phyloP scores from a whole-genome alignment of 495 filamentous ascomycete species.

The Penicillium argentinense region DNA sequence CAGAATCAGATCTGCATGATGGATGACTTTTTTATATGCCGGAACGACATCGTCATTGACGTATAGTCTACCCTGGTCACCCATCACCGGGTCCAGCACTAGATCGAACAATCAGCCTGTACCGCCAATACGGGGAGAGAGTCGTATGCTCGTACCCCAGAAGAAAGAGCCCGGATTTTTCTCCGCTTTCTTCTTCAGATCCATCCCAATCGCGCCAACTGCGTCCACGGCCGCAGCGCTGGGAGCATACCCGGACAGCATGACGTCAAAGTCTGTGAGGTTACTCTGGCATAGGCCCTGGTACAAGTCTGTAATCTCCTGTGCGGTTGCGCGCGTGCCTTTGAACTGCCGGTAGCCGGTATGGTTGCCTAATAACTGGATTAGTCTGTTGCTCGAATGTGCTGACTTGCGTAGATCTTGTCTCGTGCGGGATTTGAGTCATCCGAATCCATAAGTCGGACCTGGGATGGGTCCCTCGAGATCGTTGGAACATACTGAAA shows the following conservation, averaged over 20 bases:
- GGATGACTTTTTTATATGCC: conserved; percentile 77
- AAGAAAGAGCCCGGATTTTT: conserved; percentile 78
- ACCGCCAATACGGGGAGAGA: no score
- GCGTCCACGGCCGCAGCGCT: conserved; percentile 79
- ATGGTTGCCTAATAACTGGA: conserved; percentile 76
- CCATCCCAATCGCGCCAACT: conserved; percentile 77
- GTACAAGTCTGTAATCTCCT: conserved; percentile 83
- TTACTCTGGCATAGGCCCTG: conserved; percentile 78
- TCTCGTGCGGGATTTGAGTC: not conserved
- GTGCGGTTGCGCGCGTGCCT: conserved; percentile 74
- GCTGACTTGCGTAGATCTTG: no score
- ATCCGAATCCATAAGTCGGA: not conserved
- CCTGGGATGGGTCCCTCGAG: not conserved
- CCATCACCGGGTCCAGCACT: conserved; percentile 98
- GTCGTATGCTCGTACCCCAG: conserved; percentile 82
- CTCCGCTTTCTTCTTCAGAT: conserved; percentile 66
- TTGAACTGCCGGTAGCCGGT: conserved; percentile 85
- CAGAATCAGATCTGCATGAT: conserved; percentile 83
- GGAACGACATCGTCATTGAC: conserved; percentile 87
- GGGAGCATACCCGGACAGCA: conserved; percentile 91
- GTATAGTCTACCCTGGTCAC: conserved; percentile 88
- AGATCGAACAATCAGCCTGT: conserved; percentile 6
- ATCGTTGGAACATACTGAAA: conserved; percentile 63
- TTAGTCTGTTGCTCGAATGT: conserved; percentile 5
- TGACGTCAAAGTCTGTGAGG: conserved; percentile 82